Conservation (phyloP, 108 stramenopile genomes). For the Fistulifera solaris region DNA sequence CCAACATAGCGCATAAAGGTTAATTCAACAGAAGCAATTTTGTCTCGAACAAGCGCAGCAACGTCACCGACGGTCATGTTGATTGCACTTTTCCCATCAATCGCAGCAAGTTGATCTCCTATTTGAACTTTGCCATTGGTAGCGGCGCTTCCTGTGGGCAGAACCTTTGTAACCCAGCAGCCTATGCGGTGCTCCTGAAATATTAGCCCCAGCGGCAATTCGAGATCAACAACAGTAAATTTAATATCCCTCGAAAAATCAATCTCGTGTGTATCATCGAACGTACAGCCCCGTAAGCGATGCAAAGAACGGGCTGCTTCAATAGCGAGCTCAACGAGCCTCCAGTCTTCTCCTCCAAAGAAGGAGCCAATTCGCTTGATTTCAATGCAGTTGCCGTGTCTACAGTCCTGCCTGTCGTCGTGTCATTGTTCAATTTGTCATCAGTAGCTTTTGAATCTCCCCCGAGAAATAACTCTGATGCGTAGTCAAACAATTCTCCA, state of each 20-base stretch:
- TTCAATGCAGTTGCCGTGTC: no score
- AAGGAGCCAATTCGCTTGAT: not conserved
- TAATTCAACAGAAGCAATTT: conserved; percentile 36
- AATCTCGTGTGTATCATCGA: conserved; percentile 43
- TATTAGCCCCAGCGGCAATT: conserved; percentile 59
- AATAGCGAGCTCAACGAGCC: conserved; percentile 24
- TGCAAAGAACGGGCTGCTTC: conserved; percentile 61
- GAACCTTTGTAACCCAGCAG: conserved; percentile 64
- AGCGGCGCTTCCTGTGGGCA: conserved; percentile 52
- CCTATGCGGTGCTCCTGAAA: conserved; percentile 64
- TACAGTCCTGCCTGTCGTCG: no score
- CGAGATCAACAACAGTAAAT: conserved; percentile 47
- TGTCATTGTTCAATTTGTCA: no score
- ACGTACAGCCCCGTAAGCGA: conserved; percentile 42
- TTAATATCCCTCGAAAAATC: conserved; percentile 55
- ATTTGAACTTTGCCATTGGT: conserved; percentile 36
- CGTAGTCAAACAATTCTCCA: no score
- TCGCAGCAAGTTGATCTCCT: conserved; percentile 75
- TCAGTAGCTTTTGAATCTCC: no score
- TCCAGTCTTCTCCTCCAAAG: conserved; percentile 15
- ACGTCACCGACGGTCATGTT: conserved; percentile 68
- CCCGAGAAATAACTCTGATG: no score
- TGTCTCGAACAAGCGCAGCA: conserved; percentile 11
- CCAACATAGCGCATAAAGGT: conserved; percentile 70
- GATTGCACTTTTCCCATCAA: conserved; percentile 54